Conservation (phyloP, 768 basidiomycete genomes). For the Podaxis sp. region DNA sequence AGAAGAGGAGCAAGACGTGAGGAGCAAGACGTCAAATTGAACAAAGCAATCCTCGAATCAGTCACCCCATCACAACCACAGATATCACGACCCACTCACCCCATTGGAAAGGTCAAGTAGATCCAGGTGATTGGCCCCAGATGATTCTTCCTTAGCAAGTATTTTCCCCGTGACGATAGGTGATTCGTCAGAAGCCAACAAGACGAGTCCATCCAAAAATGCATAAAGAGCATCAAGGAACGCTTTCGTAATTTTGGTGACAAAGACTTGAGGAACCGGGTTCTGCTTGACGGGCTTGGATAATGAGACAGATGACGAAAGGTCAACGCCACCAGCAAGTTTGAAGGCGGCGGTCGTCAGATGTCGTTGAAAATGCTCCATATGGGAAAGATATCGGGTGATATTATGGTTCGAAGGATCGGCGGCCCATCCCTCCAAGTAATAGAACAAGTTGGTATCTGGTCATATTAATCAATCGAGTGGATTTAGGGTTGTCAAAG, state of each 20-base stretch:
- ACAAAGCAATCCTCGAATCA: neutral
- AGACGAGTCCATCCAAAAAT: conserved; percentile 83
- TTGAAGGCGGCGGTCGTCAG: conserved; percentile 75
- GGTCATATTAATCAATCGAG: neutral
- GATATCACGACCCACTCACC: conserved; percentile 39
- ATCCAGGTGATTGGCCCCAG: conserved; percentile 51
- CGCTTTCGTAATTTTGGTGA: conserved; percentile 74
- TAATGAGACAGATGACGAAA: conserved; percentile 42
- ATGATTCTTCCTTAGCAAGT: conserved; percentile 30
- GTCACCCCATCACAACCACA: conserved; percentile 10
- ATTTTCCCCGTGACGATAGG: conserved; percentile 43
- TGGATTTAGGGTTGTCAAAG: neutral
- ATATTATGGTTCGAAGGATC: conserved; percentile 61
- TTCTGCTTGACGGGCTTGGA: conserved; percentile 59
- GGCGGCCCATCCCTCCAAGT: conserved; percentile 83
- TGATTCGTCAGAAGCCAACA: conserved; percentile 73
- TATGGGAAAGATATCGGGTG: conserved; percentile 73
- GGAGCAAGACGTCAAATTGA: neutral
- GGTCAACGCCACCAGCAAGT: conserved; percentile 75
- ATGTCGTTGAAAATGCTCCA: conserved; percentile 81
- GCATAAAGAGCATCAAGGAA: conserved; percentile 86
- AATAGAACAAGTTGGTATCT: conserved; percentile 85
- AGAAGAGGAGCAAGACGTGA: neutral
- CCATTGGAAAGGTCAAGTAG: conserved; percentile 60
- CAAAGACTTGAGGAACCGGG: conserved; percentile 60